Evolutionary conservation across 257 asterid species (phyloP), one percentile per base, ranked within the genome.

Genomic region (Solanum sitiens): DNA sequence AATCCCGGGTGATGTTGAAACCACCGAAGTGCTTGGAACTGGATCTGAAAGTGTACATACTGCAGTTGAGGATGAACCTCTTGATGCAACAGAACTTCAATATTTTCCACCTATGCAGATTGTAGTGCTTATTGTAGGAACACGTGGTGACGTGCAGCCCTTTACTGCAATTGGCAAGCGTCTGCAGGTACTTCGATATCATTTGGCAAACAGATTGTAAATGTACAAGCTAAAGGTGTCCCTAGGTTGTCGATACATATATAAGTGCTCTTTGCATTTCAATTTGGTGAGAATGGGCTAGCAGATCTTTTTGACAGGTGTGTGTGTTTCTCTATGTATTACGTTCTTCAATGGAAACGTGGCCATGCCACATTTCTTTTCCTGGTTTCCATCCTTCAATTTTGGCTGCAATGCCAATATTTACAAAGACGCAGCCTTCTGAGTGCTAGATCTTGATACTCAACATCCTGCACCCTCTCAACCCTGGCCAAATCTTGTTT

Each of bases 141-240:
- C 99, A 77, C 96, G 99, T 80, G 99, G 99, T 74, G 99, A 96
- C 88, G 99, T 96, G 86, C 99, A 95, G 91, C 99, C 99, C 44
- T 96, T 96, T 93, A 94, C 94, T 90, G 99, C 99, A 77, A 96
- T 96, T 92, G 99, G 98, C 59, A 96, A 95, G 90, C 88, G 90
- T 39, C 90, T 95, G 50, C 98, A 95, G 98, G 98, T 94, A 92
- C 67, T 79, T 79, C 11, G 11, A 79, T 32, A 47, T 79, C 85
- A 79, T 79, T 79, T 30, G 85, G 42, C 18, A 27, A 79, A 45
- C 67, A 79, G 27, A 79, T 79, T 79, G 27, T 79, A 79, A 27
- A 47, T 79, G 42, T 27, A 27, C 42, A 50, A 79, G 67, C n/a
- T 45, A 79, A 32, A 67, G 73, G 59, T 71, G 67, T 44, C 27